phyloP scores from a whole-genome alignment of 1,284 basidiomycete genomes.

The Moniliophthora roreri region DNA sequence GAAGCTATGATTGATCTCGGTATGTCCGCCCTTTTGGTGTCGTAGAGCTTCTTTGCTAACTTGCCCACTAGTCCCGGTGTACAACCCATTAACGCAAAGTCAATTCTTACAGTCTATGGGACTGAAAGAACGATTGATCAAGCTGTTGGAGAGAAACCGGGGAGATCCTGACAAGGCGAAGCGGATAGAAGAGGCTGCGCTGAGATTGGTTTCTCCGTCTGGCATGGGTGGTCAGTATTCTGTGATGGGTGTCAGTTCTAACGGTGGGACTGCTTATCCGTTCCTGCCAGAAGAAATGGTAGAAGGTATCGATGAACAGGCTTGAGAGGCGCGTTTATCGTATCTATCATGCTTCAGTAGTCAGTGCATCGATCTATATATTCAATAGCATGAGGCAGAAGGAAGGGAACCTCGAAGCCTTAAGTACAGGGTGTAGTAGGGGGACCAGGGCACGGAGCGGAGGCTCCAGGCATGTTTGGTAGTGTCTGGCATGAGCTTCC shows the following conservation, averaged over 20 bases:
- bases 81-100: not conserved
- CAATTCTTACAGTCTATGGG: constrained; percentile 2
- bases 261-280: not conserved
- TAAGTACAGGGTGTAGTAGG: too few relatives aligned
- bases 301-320: too few relatives aligned
- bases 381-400: too few relatives aligned
- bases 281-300: constrained; percentile 19
- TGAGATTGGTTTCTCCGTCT: constrained; percentile 1
- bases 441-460: too few relatives aligned
- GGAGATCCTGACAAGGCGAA: constrained; percentile 2
- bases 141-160: not conserved
- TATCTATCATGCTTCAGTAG: too few relatives aligned
- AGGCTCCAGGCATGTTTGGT: too few relatives aligned
- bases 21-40: constrained; percentile 29
- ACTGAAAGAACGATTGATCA: not conserved
- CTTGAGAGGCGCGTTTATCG: too few relatives aligned
- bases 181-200: constrained; percentile 1
- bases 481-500: too few relatives aligned
- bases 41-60: not conserved
- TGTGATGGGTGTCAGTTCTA: constrained; percentile 1
- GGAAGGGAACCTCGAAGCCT: too few relatives aligned
- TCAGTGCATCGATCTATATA: too few relatives aligned
- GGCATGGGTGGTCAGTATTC: constrained; percentile 3
- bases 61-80: not conserved
- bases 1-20: constrained; percentile 73